phyloP scores from a whole-genome alignment of 2,329 filamentous ascomycete genomes.

The Aspergillus puulaauensis region DNA sequence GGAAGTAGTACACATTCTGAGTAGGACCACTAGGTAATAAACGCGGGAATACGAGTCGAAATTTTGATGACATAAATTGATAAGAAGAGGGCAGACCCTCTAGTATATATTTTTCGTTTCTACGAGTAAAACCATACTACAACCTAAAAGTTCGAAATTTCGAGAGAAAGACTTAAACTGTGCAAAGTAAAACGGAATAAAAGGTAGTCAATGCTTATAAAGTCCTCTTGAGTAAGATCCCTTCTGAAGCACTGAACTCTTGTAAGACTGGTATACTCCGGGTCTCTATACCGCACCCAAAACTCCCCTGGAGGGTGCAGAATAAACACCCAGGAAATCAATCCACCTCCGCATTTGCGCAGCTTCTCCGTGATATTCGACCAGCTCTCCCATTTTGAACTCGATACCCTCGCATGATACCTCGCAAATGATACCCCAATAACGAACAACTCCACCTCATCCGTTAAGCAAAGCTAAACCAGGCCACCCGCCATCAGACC shows the following conservation, averaged over 20 bases:
- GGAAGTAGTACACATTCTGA: background rate
- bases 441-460: background rate
- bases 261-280: background rate
- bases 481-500: background rate
- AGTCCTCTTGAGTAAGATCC: no score
- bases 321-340: background rate
- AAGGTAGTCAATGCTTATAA: no score
- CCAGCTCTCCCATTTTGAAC: background rate
- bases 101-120: no score
- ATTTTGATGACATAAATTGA: no score
- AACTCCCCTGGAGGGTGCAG: background rate
- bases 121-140: no score
- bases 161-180: no score
- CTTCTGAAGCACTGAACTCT: no score
- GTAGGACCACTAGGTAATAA: background rate
- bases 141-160: no score
- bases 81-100: no score
- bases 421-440: background rate
- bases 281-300: background rate
- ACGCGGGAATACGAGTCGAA: background rate
- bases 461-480: no score
- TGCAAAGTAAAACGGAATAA: no score
- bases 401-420: background rate
- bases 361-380: background rate
- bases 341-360: constrained; percentile 8